These are phyloP conservation scores for Cylindrotheca closterium DNA, from an alignment of 108 stramenopile species.

Conservation along the genomic window DNA sequence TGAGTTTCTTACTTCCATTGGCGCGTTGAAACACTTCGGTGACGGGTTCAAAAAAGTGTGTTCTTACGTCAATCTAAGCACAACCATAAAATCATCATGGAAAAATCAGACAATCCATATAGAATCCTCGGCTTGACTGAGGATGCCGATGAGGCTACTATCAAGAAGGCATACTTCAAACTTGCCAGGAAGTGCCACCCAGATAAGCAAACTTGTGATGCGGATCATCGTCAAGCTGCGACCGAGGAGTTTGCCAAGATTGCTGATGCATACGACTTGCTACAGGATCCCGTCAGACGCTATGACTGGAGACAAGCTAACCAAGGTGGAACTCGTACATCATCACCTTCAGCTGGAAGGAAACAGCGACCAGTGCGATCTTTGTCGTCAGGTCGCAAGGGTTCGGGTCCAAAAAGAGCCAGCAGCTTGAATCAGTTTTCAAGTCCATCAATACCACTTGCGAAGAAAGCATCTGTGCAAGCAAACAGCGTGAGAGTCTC, in stretches of 20 bases:
- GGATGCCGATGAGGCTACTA: conserved; percentile 56
- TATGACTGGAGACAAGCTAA: conserved; percentile 18
- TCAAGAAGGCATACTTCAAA: conserved; percentile 76
- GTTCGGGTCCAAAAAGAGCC: not conserved
- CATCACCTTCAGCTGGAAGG: not conserved
- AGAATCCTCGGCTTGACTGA: conserved; percentile 65
- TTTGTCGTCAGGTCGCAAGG: not conserved
- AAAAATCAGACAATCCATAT: conserved; percentile 56
- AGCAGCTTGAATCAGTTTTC: not conserved
- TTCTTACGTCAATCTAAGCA: not conserved
- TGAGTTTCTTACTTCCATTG: too few relatives aligned
- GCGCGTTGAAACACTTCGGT: too few relatives aligned
- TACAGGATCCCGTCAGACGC: conserved; percentile 50
- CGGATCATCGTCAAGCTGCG: conserved; percentile 14
- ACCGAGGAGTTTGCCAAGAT: conserved; percentile 60
- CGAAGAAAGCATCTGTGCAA: not conserved
- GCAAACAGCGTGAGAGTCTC: not conserved
- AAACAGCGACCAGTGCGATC: not conserved
- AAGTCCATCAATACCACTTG: not conserved
- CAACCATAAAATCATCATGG: conserved; percentile 9
- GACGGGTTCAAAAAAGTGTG: not conserved
- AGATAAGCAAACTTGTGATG: conserved; percentile 50
- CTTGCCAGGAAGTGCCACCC: conserved; percentile 54
- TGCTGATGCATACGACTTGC: conserved; percentile 76
- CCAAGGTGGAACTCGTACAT: not conserved